A percentile compares a stretch with the other conserved stretches of the same genome.
phyloP scores from a whole-genome alignment of 2,329 filamentous ascomycete species.

The Seiridium unicorne region DNA sequence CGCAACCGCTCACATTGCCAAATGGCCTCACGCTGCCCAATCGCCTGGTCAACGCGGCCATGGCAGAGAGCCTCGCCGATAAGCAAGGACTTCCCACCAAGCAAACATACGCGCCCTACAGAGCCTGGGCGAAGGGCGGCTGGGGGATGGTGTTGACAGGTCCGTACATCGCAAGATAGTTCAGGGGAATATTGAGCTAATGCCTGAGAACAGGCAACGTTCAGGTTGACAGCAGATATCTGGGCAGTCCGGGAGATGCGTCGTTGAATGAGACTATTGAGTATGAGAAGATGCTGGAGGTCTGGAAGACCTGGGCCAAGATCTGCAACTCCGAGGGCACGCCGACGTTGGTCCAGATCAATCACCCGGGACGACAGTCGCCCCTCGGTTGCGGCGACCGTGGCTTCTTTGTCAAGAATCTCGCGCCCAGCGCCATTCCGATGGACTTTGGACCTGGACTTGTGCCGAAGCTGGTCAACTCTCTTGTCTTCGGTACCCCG shows the following conservation, averaged over 20 bases:
- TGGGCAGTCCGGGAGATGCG: conserved; percentile 33
- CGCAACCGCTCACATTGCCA: conserved; percentile 31
- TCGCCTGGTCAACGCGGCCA: conserved; percentile 50
- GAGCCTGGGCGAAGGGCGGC: conserved; percentile 50
- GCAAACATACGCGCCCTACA: conserved; percentile 44
- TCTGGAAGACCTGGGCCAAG: conserved; percentile 37
- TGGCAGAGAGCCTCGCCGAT: conserved; percentile 44
- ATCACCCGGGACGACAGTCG: conserved; percentile 46
- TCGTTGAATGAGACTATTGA: conserved; percentile 29
- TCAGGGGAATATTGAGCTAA: not conserved
- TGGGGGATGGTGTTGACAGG: conserved; percentile 53
- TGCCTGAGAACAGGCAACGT: conserved; percentile 7
- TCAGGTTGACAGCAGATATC: conserved; percentile 32
- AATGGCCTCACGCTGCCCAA: conserved; percentile 57
- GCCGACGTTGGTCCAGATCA: conserved; percentile 42
- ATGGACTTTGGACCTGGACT: conserved; percentile 38
- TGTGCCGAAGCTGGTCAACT: conserved; percentile 27
- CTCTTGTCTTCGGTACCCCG: conserved; percentile 50
- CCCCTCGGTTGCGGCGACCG: conserved; percentile 34
- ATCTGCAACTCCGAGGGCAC: conserved; percentile 30
- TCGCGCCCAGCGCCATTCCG: conserved; percentile 42
- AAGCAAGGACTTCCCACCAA: conserved; percentile 40
- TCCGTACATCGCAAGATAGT: conserved; percentile 7
- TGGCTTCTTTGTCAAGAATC: conserved; percentile 32
- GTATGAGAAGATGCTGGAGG: conserved; percentile 24